A percentile compares a stretch with the other conserved stretches of the same genome.
phyloP scores from a whole-genome alignment of 2,329 filamentous ascomycete species.

The Microdochium nivale region DNA sequence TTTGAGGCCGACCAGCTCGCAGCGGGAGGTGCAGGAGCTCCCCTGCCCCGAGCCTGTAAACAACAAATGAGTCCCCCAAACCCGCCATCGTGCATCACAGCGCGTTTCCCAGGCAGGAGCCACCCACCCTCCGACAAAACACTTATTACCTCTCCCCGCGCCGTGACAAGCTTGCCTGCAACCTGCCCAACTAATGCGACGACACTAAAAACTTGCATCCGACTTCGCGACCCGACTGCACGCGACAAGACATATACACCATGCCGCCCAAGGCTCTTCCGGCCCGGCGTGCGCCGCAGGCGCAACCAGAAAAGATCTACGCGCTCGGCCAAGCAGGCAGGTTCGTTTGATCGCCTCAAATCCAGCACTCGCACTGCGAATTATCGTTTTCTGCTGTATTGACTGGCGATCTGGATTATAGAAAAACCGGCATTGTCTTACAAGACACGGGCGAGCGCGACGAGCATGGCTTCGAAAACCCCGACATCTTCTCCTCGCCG shows the following conservation, averaged over 20 bases:
- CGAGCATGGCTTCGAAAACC: conserved; percentile 83
- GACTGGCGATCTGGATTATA: conserved; percentile 25
- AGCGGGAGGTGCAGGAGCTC: not conserved
- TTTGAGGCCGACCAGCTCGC: too few relatives aligned
- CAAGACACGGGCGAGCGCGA: conserved; percentile 74
- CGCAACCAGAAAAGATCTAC: conserved; percentile 37
- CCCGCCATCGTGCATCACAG: not conserved
- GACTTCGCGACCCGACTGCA: not conserved
- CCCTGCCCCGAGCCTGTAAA: not conserved
- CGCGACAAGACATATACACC: conserved; percentile 2
- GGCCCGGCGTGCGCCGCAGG: conserved; percentile 25
- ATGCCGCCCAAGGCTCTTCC: conserved; percentile 29
- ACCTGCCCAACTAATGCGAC: not conserved
- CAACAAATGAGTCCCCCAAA: not conserved
- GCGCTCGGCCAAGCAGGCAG: conserved; percentile 41
- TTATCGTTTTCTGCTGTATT: not conserved
- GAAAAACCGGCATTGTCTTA: conserved; percentile 82
- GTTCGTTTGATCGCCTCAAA: conserved; percentile 20
- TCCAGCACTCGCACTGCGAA: conserved; percentile 7
- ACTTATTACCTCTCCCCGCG: not conserved
- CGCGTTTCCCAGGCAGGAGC: not conserved
- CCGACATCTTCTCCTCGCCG: conserved; percentile 83
- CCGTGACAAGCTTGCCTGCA: not conserved
- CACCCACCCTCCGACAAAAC: not conserved
- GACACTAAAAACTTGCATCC: not conserved